Conservation (phyloP, 1,139 yeast genomes). For the Lodderomyces metapsilosis region DNA sequence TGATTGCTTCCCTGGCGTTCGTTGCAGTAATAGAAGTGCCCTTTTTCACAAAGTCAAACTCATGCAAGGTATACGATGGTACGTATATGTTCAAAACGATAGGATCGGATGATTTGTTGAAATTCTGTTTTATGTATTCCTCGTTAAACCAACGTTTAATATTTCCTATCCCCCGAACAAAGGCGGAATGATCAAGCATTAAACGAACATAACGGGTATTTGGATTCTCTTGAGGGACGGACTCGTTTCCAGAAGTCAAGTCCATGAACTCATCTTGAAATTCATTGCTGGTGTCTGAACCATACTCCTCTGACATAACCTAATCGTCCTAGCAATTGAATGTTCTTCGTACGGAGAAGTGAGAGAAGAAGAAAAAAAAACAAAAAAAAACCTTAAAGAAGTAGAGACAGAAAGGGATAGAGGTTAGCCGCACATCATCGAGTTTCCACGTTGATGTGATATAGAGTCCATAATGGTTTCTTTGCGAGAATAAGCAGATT, state of each 20-base stretch:
- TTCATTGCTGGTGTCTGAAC: conserved; percentile 9
- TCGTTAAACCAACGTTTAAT: conserved; percentile 55
- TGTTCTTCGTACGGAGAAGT: background rate
- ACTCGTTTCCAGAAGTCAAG: background rate
- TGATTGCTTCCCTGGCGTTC: conserved; percentile 57
- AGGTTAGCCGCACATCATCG: too few relatives aligned
- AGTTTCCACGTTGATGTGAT: too few relatives aligned
- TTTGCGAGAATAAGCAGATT: too few relatives aligned
- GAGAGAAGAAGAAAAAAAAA: background rate
- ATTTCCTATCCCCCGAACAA: conserved; percentile 59
- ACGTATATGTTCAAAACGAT: conserved; percentile 35
- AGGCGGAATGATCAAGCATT: conserved; percentile 58
- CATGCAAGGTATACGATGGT: conserved; percentile 57
- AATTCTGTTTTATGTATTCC: conserved; percentile 30
- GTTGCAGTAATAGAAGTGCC: conserved; percentile 55
- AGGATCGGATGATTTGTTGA: conserved; percentile 16
- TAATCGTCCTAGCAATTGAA: background rate
- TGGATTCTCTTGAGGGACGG: background rate
- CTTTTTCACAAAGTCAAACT: conserved; percentile 53
- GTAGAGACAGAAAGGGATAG: too few relatives aligned
- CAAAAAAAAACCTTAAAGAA: too few relatives aligned
- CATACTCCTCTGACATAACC: conserved; percentile 13
- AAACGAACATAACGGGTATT: conserved; percentile 20
- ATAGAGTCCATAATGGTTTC: too few relatives aligned
- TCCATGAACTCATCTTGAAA: conserved; percentile 14